These are phyloP conservation scores for Secale cereale DNA, from an alignment of 176 grass and related monocot genomes.

Conservation along the genomic window DNA sequence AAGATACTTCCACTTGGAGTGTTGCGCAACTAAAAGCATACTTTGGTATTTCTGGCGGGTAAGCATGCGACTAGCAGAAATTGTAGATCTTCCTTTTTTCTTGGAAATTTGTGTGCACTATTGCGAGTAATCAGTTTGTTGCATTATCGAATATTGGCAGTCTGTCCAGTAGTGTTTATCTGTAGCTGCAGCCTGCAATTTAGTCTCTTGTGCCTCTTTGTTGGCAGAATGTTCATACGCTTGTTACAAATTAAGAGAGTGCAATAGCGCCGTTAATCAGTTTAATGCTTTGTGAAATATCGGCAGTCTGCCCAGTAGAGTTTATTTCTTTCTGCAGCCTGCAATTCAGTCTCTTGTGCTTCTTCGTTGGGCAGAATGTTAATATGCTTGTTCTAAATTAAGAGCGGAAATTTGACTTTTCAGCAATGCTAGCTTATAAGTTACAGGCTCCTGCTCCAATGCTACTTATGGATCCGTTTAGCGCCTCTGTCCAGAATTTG, in stretches of 20 bases:
- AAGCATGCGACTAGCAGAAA: constrained; percentile 28
- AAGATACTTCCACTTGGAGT: constrained; percentile 71
- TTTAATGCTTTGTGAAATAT: background rate
- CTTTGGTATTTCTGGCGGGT: constrained; percentile 97
- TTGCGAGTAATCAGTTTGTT: background rate
- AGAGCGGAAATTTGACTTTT: background rate
- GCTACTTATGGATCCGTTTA: constrained; percentile 5
- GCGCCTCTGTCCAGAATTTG: background rate
- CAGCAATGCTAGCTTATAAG: background rate
- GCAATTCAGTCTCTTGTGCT: background rate
- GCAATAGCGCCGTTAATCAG: background rate
- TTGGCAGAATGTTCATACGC: background rate
- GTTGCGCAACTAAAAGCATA: constrained; percentile 87
- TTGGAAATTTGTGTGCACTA: background rate
- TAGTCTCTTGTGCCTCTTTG: background rate
- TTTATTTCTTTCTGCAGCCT: background rate
- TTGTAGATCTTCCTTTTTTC: background rate
- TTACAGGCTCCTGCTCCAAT: background rate
- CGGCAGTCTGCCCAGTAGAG: background rate
- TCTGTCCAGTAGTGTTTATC: background rate
- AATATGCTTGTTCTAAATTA: constrained; percentile 21
- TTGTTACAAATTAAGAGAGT: constrained; percentile 15
- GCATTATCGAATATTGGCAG: background rate
- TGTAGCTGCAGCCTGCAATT: background rate
- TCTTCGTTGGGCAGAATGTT: background rate